Base-by-base conservation (phyloP, 208 protist genomes). In the Acanthamoeba comandoni region DNA sequence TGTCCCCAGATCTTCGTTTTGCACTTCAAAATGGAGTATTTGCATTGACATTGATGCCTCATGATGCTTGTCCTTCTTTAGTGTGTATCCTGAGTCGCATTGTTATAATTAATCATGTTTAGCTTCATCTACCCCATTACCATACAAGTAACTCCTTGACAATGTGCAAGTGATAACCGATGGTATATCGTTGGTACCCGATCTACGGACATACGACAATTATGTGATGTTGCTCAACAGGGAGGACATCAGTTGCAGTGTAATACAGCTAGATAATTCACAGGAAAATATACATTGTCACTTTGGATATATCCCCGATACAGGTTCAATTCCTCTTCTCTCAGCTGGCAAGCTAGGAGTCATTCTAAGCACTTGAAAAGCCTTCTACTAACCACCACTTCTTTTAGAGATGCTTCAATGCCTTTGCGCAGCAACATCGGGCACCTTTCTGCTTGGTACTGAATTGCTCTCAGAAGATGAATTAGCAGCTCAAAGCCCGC, bases 181-280 rank as follows among this genome's bases (percentile, higher is more conserved):
- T 24, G 79, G 79, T 12, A 58, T 87, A 43, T 57, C 79, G 12
- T 43, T 58, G 19, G 48, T 87, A n/a, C 79, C 79, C 2, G 79
- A 87, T 48, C 35, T 29, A 13, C 51, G 79, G 4, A 24, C 79
- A 52, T 87, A 87, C n/a, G 79, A 87, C 53, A 87, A 48, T 43
- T 87, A 87, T 48, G 79, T 87, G n/a, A 87, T 87, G 79, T 43
- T 87, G 13, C 24, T 87, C 3, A 87, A 87, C 55, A 29, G 79
- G 39, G 79, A 87, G 79, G 79, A 87, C n/a, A 87, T 87, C 12
- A 49, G 55, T 1, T 87, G 79, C 39, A 52, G 55, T 11, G 79
- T 87, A n/a, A 87, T 87, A 9, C 53, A 57, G 79, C 57, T 87
- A 2, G 79, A 87, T 43, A 53, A 53, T 9, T 87, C 52, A 52